Evolutionary conservation across 2,329 filamentous ascomycete species (phyloP), one percentile per base, ranked within the genome.

Genomic region (Cytospora mali): DNA sequence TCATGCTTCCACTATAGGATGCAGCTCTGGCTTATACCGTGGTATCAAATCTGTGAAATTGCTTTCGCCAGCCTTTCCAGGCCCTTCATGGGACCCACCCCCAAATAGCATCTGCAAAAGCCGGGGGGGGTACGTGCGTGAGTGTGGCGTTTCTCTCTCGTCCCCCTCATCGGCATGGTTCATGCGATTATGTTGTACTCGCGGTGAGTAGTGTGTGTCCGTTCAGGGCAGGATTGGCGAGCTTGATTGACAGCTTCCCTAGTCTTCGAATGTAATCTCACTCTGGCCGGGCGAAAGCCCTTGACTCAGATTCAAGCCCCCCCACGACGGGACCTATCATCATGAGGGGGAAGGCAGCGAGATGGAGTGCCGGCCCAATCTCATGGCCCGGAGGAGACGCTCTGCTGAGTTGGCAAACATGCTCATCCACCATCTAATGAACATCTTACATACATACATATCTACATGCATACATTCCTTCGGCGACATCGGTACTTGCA

Each of bases 291-390:
- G 49, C 61, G 52, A 29, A 56, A 16, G 31, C 18, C 39, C 27
- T 52, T 46, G 53, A 61, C 56, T 53, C 39, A 58, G 56, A 50
- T 58, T 27, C 49, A 28, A 50, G 48, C 21, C 29, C 25, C 31
- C 42, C 33, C 16, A 23, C 35, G 23, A 52, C 46, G 16, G n/a
- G 35, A n/a, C 23, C 51, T 54, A 53, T 52, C 58, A 46, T 35
- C 58, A 29, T 18, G 27, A 48, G 57, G 27, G 46, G 46, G 52
- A 27, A 51, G 56, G 59, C 33, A 35, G 50, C 35, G 27, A 57
- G 46, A n/a, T n/a, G n/a, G 39, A 49, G 53, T 39, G 46, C 52
- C 61, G 28, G 49, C 35, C 53, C 61, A 62, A 63, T 63, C 63
- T 54, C 35, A 11, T 58, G 28, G 50, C 35, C 14, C 42, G 23